Conservation (phyloP, 2,329 filamentous ascomycete genomes). For the Dryadomyces sulphureus region DNA sequence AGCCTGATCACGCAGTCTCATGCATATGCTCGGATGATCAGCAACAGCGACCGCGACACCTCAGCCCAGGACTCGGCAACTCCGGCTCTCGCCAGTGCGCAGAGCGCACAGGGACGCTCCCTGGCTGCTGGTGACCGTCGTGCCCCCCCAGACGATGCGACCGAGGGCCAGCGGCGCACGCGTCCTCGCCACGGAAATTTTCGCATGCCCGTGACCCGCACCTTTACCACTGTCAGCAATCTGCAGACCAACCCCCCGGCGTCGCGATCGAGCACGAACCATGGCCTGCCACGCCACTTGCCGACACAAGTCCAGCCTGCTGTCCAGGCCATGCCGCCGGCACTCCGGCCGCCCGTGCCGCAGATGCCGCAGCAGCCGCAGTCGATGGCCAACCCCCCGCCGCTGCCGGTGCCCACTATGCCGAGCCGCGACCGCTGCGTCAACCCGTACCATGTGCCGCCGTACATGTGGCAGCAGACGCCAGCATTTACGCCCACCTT, state of each 20-base stretch:
- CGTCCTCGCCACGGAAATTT: conserved; percentile 13
- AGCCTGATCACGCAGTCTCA: too few species aligned
- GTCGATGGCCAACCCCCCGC: not conserved
- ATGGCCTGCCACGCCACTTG: not conserved
- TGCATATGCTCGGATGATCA: not conserved
- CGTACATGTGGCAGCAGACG: not conserved
- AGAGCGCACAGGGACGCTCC: conserved; percentile 3
- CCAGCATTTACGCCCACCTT: not conserved
- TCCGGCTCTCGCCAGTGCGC: not conserved
- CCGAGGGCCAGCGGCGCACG: conserved; percentile 13
- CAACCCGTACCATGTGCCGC: not conserved
- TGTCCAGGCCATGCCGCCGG: not conserved
- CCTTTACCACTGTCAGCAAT: not conserved
- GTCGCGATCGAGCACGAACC: not conserved
- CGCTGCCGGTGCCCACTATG: not conserved
- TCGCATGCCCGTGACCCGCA: not conserved
- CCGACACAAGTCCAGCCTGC: not conserved
- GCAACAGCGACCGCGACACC: not conserved
- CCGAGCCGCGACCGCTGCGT: not conserved
- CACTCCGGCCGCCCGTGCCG: not conserved
- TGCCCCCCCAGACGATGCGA: conserved; percentile 12
- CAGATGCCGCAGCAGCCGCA: not conserved
- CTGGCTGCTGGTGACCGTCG: conserved; percentile 13
- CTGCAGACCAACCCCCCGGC: not conserved
- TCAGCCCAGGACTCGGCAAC: not conserved